Evolutionary conservation across 2,329 filamentous ascomycete species (phyloP), one percentile per base, ranked within the genome.

Genomic region (Paecilomyces variotii): DNA sequence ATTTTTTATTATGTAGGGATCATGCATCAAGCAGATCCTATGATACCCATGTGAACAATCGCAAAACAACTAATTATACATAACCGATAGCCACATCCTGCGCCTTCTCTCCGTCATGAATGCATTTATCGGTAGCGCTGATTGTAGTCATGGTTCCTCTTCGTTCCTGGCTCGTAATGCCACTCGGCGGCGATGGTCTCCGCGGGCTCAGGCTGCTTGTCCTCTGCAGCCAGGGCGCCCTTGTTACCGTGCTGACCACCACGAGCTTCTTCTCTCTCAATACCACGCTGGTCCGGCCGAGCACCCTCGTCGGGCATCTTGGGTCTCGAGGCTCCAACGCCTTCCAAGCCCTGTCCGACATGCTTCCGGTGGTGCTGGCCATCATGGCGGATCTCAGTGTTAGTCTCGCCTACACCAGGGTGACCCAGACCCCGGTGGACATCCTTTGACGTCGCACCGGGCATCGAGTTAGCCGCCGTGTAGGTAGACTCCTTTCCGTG

Each of bases 371-470:
- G 69, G 51, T 72, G 67, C 55, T 74, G 65, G 4, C 78, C 78
- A 39, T 81, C 78, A 58, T 82, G 79, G 6, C 64, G 69, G 9
- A 80, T 59, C 68, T 84, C 82, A 2, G 62, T 67, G 57, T 71
- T 77, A 19, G 77, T 79, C 71, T 83, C 74, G 25, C 79, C 82
- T 54, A 73, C 70, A 9, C 75, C 70, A 1, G 82, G 82, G 57
- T 83, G 76, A 1, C 82, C 82, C 1, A 83, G 65, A 0, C 82
- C 81, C 0, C 71, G 76, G 71, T 85, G 73, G 6, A 85, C 80
- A 55, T 82, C 78, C 11, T 67, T 72, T 0, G 81, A 84, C 2
- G 80, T 82, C 2, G 81, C 77, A 28, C 83, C 82, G 32, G 64
- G 71, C 12, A 84, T 81, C 34, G 76, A 73, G 1, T 68, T 70